A percentile compares a stretch with the other conserved stretches of the same genome.
Conservation (phyloP, 2,329 filamentous ascomycete genomes). For the Didymella lethalis region DNA sequence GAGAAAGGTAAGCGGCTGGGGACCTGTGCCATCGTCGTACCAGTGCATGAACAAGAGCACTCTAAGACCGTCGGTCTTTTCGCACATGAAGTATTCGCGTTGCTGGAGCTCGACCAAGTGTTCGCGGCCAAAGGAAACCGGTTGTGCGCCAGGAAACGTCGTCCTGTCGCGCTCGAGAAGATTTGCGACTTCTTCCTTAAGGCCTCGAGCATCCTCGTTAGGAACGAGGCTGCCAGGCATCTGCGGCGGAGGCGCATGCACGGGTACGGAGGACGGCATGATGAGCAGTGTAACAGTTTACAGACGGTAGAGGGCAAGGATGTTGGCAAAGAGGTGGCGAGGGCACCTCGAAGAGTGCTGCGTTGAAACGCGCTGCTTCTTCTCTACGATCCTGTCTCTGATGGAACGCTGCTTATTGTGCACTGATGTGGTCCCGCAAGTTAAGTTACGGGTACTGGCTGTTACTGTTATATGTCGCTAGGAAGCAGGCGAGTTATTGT, state of each 20-base stretch:
- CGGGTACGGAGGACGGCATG: conserved; percentile 31
- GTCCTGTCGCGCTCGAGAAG: conserved; percentile 74
- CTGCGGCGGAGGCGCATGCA: conserved; percentile 43
- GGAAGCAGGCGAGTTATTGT: no score
- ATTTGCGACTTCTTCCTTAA: conserved; percentile 76
- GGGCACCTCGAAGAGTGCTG: conserved; percentile 3
- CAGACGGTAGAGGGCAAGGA: neutral
- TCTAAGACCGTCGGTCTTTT: conserved; percentile 96
- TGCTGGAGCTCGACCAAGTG: conserved; percentile 84
- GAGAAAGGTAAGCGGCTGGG: conserved; percentile 73
- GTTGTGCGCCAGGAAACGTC: conserved; percentile 88
- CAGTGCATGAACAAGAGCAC: conserved; percentile 93
- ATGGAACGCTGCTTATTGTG: no score
- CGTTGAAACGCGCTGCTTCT: conserved; percentile 5
- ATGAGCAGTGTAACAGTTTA: conserved; percentile 4
- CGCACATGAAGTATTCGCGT: conserved; percentile 95
- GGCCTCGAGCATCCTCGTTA: conserved; percentile 49
- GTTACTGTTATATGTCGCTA: no score
- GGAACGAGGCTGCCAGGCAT: conserved; percentile 46
- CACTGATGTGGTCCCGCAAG: no score
- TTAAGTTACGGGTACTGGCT: no score
- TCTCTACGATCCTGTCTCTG: no score
- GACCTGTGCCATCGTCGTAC: conserved; percentile 52
- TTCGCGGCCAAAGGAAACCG: conserved; percentile 84
- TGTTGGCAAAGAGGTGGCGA: neutral